Base-by-base conservation (phyloP, 306 rosid species). In the Ochetophila trinervis region DNA sequence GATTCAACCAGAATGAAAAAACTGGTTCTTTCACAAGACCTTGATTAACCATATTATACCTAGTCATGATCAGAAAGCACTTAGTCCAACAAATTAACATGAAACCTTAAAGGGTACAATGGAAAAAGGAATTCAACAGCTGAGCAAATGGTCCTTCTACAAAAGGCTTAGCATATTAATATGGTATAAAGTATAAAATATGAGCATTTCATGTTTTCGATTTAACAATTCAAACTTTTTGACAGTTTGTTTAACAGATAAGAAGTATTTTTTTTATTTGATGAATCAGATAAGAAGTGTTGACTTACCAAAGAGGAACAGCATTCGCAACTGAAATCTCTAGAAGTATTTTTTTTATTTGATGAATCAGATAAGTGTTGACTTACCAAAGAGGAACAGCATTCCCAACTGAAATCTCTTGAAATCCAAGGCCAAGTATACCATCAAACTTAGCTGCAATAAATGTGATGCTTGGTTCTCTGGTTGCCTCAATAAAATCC, bases 401-500 rank as follows among this genome's bases (percentile, higher is more conserved):
- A 56, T 76, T 49, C 27, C 84, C 80, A 35, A 79, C 84, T 15
- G 80, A 79, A 50, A 71, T 79, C 60, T 79, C 84, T 71, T 79
- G 78, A 54, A 75, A 79, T 42, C 84, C 84, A 62, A 79, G 84
- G 60, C 84, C 84, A 66, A 79, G 77, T 30, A 79, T 70, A 20
- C 80, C 84, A 63, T 79, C 84, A 71, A 79, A 79, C 69, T 79
- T 79, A 19, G 80, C 84, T 21, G 74, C 78, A 68, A 79, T 30
- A 53, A 79, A 71, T 0, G 82, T 79, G 69, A 82, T 11, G 63
- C 87, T 62, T 34, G 87, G 84, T 71, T 82, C 87, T 59, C 68
- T 78, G 54, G 87, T 78, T 44, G 81, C 87, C 84, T 82, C 87
- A n/a, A 82, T 82, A 65, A 82, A 82, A 57, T 72, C 87, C 87